Evolutionary conservation across 2,329 filamentous ascomycete genomes (phyloP), one percentile per base, ranked within the genome.

Genomic region (Lachnellula cervina): DNA sequence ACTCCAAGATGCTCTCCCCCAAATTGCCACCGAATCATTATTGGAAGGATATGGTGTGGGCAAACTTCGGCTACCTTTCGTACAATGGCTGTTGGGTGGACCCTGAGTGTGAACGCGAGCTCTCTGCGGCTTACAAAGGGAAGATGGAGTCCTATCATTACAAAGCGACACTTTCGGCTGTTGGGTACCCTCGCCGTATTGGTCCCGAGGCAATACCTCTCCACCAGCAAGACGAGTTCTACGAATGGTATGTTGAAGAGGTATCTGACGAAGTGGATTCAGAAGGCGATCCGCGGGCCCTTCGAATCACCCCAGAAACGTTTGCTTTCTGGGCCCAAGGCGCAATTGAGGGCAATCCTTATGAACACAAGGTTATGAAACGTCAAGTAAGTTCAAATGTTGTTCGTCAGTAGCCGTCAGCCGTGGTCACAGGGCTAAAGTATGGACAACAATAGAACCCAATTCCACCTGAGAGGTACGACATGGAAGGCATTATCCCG

Each of bases 191-290:
- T 16, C 44, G 34, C 49, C 45, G 23, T 13, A 19, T 23, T 0
- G 55, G 59, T 3, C 58, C 59, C 4, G 25, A 53, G 17, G 50
- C 65, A 14, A 60, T 69, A 59, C 59, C 23, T 25, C 21, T 32
- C 0, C 49, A 56, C 13, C 59, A 68, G 35, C 11, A 58, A 19
- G 51, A 64, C 0, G 43, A 47, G 17, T 63, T 66, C 21, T 70
- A 66, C 45, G 28, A 48, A 6, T 49, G 52, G 2, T 63, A 62
- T 43, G 42, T 56, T 1, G 55, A 63, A 35, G 69, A 70, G 34
- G 66, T 76, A 17, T 72, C 71, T 0, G 74, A 77, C 50, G 68
- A 71, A 19, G 72, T 69, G 0, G 75, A 78, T 46, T 66, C 68
- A 9, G 76, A 80, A 55, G 75, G 73, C 1, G 69, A 70, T 21